phyloP scores from a whole-genome alignment of 768 basidiomycete genomes.

The Termitomyces heimii region DNA sequence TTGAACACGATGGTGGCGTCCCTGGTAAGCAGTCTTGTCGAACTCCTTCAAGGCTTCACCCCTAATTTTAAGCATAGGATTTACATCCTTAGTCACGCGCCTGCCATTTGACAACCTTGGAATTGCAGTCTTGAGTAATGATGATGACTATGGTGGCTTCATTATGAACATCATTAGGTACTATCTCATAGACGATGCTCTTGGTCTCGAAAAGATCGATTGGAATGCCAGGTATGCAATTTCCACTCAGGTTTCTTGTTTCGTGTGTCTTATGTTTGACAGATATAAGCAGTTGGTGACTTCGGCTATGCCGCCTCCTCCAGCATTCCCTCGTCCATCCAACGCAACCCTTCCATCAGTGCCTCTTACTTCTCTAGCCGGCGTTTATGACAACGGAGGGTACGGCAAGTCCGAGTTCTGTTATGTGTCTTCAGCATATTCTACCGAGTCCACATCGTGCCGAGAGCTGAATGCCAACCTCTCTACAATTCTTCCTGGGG shows the following conservation, averaged over 20 bases:
- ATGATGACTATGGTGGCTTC: conserved; percentile 15
- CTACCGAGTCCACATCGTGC: conserved; percentile 12
- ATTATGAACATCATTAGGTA: conserved; percentile 17
- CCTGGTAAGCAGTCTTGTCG: not conserved
- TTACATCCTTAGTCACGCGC: conserved; percentile 16
- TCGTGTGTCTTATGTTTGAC: too few species aligned
- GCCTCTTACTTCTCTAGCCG: conserved; percentile 8
- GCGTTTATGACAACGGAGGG: conserved; percentile 12
- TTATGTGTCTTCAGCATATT: conserved; percentile 8
- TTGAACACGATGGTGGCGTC: conserved; percentile 9
- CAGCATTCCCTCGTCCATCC: conserved; percentile 10
- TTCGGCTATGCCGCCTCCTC: not conserved
- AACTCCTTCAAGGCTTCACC: not conserved
- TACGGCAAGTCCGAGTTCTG: conserved; percentile 17
- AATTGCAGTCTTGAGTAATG: conserved; percentile 23
- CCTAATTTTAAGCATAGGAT: conserved; percentile 9
- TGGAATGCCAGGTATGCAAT: conserved; percentile 17
- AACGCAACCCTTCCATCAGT: conserved; percentile 11
- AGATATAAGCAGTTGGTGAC: not conserved
- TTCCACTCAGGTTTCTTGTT: not conserved
- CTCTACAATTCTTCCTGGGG: conserved; percentile 15
- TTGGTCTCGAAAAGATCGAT: conserved; percentile 18
- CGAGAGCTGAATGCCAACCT: conserved; percentile 10
- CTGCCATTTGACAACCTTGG: conserved; percentile 20
- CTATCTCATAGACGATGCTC: conserved; percentile 17